phyloP scores from a whole-genome alignment of 2,329 filamentous ascomycete species.

The Teratosphaeria zuluensis region DNA sequence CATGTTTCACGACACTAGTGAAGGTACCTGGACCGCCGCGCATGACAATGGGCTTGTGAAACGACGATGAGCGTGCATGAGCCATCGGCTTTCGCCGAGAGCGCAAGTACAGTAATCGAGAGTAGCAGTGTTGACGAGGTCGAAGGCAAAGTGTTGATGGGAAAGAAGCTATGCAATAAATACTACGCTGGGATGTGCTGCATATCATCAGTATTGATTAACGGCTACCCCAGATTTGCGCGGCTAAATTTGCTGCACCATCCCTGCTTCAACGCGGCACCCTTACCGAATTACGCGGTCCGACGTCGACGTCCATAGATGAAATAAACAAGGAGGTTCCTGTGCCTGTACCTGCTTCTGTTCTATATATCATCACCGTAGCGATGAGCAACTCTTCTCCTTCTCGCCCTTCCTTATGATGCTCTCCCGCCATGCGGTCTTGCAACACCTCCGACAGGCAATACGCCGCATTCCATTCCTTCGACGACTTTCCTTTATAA shows the following conservation, averaged over 20 bases:
- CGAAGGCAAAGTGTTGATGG: too few relatives aligned
- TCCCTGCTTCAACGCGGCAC: background rate
- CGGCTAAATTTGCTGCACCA: background rate
- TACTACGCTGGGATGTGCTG: background rate
- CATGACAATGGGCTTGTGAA: too few relatives aligned
- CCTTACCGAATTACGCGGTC: background rate
- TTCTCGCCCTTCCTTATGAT: conserved; percentile 6
- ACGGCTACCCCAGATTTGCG: background rate
- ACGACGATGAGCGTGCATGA: too few relatives aligned
- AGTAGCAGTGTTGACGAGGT: too few relatives aligned
- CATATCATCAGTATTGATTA: background rate
- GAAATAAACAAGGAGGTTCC: background rate
- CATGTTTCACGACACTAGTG: too few relatives aligned
- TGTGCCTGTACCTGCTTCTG: background rate
- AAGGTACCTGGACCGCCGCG: too few relatives aligned
- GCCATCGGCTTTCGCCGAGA: too few relatives aligned
- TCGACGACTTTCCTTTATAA: conserved; percentile 14
- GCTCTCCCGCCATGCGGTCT: conserved; percentile 11
- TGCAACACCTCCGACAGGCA: conserved; percentile 11
- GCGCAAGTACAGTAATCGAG: too few relatives aligned
- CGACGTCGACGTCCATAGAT: background rate
- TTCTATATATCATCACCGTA: background rate
- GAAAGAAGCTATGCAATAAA: background rate
- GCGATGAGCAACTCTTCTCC: background rate
- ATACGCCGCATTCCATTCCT: conserved; percentile 16